Evolutionary conservation across 1,284 basidiomycete species (phyloP).

Genomic region (Mycena citricolor): DNA sequence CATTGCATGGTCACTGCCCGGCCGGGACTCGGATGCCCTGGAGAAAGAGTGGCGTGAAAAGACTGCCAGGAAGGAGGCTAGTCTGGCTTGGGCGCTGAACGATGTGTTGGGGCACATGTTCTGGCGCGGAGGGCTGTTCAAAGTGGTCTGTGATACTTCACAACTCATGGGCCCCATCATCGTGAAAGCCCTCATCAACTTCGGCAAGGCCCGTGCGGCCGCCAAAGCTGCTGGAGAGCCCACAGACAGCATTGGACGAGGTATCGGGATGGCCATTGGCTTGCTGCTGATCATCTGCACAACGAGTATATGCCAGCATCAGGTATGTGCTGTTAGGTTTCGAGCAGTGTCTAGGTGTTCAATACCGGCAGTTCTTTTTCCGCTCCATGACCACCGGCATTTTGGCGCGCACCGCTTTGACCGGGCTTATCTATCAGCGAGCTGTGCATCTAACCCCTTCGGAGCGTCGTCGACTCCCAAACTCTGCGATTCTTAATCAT

Average conservation of each 20-base stretch:
- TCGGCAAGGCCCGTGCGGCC: constrained; percentile 49
- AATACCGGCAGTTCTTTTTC: constrained; percentile 66
- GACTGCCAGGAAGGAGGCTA: constrained; percentile 49
- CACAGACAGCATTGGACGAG: constrained; percentile 55
- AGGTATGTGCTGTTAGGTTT: constrained; percentile 37
- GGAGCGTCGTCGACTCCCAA: constrained; percentile 61
- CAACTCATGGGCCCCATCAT: constrained; percentile 68
- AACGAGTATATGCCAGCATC: constrained; percentile 61
- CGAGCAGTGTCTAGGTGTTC: background rate
- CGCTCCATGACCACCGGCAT: constrained; percentile 73
- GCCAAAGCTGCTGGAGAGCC: constrained; percentile 34
- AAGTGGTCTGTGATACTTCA: constrained; percentile 53
- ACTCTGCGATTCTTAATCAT: constrained; percentile 73
- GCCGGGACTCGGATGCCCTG: constrained; percentile 25
- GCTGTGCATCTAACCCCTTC: constrained; percentile 65
- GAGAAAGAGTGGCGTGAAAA: constrained; percentile 51
- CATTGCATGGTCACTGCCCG: constrained; percentile 42
- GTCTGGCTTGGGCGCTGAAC: constrained; percentile 68
- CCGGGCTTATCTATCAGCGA: constrained; percentile 73
- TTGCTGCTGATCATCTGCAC: constrained; percentile 63
- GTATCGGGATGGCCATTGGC: constrained; percentile 72
- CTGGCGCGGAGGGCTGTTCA: constrained; percentile 62
- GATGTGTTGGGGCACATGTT: constrained; percentile 68
- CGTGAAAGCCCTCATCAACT: constrained; percentile 69
- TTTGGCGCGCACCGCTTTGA: constrained; percentile 69